phyloP scores from a whole-genome alignment of 371 early-diverging fungal species.

The Circinella minor region DNA sequence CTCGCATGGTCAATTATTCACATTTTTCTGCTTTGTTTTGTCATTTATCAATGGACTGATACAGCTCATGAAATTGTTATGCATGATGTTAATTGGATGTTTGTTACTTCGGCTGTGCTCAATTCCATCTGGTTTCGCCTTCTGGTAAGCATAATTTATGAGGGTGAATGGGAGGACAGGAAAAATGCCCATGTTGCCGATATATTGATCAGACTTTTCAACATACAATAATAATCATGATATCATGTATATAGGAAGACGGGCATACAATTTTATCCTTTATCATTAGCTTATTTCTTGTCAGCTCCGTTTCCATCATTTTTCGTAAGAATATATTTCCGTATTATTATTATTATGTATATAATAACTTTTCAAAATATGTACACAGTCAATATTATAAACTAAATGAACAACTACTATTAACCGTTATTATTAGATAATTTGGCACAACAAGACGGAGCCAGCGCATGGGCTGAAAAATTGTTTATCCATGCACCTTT shows the following conservation, averaged over 20 bases:
- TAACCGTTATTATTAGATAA: constrained; percentile 28
- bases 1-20: constrained; percentile 68
- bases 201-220: not conserved
- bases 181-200: too few relatives aligned
- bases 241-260: constrained; percentile 2
- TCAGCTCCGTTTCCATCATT: constrained; percentile 25
- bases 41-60: constrained; percentile 66
- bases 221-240: too few relatives aligned
- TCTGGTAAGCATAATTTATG: constrained; percentile 47
- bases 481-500: constrained; percentile 74
- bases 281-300: constrained; percentile 43
- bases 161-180: too few relatives aligned
- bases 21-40: constrained; percentile 65
- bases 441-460: constrained; percentile 49
- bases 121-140: constrained; percentile 64
- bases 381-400: too few relatives aligned
- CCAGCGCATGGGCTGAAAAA: constrained; percentile 48
- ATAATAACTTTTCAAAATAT: too few relatives aligned
- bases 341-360: not conserved
- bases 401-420: too few relatives aligned
- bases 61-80: constrained; percentile 62
- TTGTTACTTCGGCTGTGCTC: constrained; percentile 62
- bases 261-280: constrained; percentile 43
- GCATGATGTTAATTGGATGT: constrained; percentile 68
- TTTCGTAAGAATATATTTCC: constrained; percentile 24